Percentiles rank a stretch among this genome's conserved stretches.
Evolutionary conservation across 2,329 filamentous ascomycete genomes (phyloP).

Genomic region (Aspergillus hiratsukae): DNA sequence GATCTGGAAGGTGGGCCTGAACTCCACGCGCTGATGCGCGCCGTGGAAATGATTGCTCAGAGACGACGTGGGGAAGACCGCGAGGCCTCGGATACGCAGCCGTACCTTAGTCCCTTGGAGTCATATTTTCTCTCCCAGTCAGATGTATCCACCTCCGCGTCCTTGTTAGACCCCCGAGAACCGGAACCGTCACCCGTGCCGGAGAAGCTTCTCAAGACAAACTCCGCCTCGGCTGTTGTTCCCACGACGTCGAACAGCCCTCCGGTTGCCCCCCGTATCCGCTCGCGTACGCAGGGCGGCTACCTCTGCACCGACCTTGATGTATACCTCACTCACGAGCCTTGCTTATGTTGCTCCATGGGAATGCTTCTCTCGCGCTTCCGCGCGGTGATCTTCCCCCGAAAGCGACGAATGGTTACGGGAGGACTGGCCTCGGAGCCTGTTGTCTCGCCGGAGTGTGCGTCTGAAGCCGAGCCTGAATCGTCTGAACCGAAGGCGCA

Average conservation of each 20-base stretch:
- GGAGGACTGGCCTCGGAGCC: slow-evolving; percentile 77
- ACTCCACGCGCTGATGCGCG: slow-evolving; percentile 45
- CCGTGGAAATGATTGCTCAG: slow-evolving; percentile 38
- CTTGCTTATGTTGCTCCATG: slow-evolving; percentile 96
- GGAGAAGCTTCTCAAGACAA: slow-evolving; percentile 17
- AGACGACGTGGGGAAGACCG: slow-evolving; percentile 32
- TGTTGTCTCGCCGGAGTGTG: slow-evolving; percentile 17
- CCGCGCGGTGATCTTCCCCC: slow-evolving; percentile 70
- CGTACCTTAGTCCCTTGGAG: slow-evolving; percentile 24
- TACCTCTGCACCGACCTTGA: slow-evolving; percentile 94
- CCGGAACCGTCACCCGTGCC: slow-evolving; percentile 8
- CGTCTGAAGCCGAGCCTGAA: background rate
- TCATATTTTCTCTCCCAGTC: slow-evolving; percentile 43
- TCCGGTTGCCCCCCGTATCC: slow-evolving; percentile 47
- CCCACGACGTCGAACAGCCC: slow-evolving; percentile 7
- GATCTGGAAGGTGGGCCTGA: slow-evolving; percentile 42
- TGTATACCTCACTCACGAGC: slow-evolving; percentile 91
- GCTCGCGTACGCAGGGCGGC: slow-evolving; percentile 69
- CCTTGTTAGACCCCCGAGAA: slow-evolving; percentile 30
- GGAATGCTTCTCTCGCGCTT: slow-evolving; percentile 91
- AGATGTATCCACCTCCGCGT: slow-evolving; percentile 42
- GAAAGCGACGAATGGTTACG: slow-evolving; percentile 66
- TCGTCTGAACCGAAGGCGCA: background rate
- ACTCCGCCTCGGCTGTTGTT: slow-evolving; percentile 9
- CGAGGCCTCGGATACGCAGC: slow-evolving; percentile 10